A percentile compares a stretch with the other conserved stretches of the same genome.
phyloP scores from a whole-genome alignment of 2,329 filamentous ascomycete species.

The Aspergillus novoparasiticus region DNA sequence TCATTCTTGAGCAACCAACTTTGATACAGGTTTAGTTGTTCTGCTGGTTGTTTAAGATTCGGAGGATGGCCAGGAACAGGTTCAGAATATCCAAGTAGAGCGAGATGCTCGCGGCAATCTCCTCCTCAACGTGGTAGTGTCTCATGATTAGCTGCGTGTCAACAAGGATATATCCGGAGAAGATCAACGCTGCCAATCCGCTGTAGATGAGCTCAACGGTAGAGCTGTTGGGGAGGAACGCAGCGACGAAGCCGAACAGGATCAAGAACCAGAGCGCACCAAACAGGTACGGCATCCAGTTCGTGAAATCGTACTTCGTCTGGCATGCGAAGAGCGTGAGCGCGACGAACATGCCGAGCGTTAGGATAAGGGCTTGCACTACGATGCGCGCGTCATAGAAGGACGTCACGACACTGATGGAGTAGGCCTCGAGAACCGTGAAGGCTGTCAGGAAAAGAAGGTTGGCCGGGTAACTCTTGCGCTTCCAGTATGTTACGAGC shows the following conservation, averaged over 20 bases:
- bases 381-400: slow-evolving; percentile 86
- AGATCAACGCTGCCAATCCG: slow-evolving; percentile 78
- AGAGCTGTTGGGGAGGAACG: slow-evolving; percentile 83
- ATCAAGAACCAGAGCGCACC: slow-evolving; percentile 87
- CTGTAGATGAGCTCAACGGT: slow-evolving; percentile 85
- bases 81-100: slow-evolving; percentile 97
- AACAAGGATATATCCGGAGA: slow-evolving; percentile 91
- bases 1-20: neutral
- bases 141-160: slow-evolving; percentile 95
- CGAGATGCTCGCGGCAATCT: slow-evolving; percentile 92
- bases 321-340: slow-evolving; percentile 87
- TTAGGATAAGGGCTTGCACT: slow-evolving; percentile 85
- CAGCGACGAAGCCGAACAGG: slow-evolving; percentile 88
- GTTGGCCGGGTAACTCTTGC: slow-evolving; percentile 93
- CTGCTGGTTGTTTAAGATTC: slow-evolving; percentile 93
- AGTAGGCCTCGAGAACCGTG: slow-evolving; percentile 90
- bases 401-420: slow-evolving; percentile 86
- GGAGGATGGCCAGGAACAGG: slow-evolving; percentile 90
- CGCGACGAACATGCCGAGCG: slow-evolving; percentile 66
- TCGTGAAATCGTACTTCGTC: slow-evolving; percentile 96
- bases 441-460: slow-evolving; percentile 89
- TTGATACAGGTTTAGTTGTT: slow-evolving; percentile 67
- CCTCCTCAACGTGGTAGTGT: slow-evolving; percentile 96
- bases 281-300: slow-evolving; percentile 94
- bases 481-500: slow-evolving; percentile 90